Conservation (phyloP, 257 asterid genomes). For the Solanum virginianum region DNA sequence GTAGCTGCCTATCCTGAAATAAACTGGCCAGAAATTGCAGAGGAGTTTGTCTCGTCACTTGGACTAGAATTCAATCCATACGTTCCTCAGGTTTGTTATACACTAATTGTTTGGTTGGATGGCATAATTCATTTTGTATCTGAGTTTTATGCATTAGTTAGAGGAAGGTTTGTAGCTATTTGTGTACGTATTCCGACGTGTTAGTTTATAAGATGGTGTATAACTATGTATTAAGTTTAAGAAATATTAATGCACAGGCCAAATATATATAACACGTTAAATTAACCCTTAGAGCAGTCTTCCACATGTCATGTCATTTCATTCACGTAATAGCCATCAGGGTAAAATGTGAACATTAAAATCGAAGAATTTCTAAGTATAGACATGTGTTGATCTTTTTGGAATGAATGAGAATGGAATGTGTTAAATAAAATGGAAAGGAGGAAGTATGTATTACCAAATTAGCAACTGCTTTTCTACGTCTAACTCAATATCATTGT, state of each 20-base stretch:
- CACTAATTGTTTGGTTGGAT: background rate
- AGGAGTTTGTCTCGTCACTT: conserved; percentile 33
- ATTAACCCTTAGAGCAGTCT: background rate
- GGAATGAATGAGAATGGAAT: background rate
- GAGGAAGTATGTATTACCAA: background rate
- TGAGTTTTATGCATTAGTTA: background rate
- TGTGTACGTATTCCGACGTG: background rate
- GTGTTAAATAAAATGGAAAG: background rate
- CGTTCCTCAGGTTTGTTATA: conserved; percentile 29
- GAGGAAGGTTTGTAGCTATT: background rate
- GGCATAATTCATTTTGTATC: background rate
- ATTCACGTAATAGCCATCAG: background rate
- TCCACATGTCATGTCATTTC: background rate
- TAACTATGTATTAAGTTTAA: background rate
- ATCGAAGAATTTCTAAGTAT: background rate
- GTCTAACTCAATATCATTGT: background rate
- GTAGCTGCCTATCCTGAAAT: conserved; percentile 32
- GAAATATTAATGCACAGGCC: background rate
- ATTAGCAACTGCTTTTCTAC: background rate
- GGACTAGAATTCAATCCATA: conserved; percentile 39
- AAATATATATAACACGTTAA: background rate
- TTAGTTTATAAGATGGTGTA: background rate
- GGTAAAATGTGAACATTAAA: background rate
- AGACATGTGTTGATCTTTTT: background rate
- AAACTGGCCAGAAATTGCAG: conserved; percentile 31